Conservation (phyloP, 768 basidiomycete species). For the Mycena epipterygia region DNA sequence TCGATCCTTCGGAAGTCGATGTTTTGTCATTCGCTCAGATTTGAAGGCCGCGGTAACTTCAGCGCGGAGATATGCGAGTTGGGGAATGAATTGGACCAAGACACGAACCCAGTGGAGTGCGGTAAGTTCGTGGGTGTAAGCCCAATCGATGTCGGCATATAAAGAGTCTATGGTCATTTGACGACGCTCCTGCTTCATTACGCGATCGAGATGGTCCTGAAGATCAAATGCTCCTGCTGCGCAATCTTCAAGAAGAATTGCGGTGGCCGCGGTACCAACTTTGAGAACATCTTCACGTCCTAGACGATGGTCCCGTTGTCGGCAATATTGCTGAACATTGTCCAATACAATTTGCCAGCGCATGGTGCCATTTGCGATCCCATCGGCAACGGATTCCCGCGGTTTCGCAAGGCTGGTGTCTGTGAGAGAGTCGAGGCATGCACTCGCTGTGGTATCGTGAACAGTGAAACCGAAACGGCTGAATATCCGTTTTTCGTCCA, state of each 20-base stretch:
- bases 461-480: conserved; percentile 39
- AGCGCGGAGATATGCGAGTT: conserved; percentile 26
- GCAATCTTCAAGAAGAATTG: conserved; percentile 2
- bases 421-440: conserved; percentile 36
- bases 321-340: conserved; percentile 16
- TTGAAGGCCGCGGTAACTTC: conserved; percentile 35
- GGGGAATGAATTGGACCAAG: conserved; percentile 39
- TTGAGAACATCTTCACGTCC: conserved; percentile 34
- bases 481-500: conserved; percentile 39
- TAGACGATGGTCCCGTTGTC: conserved; percentile 36
- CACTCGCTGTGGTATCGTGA: conserved; percentile 34
- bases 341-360: conserved; percentile 6
- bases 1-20: conserved; percentile 34
- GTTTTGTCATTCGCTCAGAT: conserved; percentile 31
- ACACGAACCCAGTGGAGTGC: conserved; percentile 40
- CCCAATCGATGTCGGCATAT: conserved; percentile 32
- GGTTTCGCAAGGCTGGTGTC: conserved; percentile 25
- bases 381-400: conserved; percentile 15
- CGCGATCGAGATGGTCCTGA: conserved; percentile 14
- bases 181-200: conserved; percentile 30
- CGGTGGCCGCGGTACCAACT: conserved; percentile 40
- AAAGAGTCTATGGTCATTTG: conserved; percentile 35
- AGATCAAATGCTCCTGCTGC: background rate
- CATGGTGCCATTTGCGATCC: conserved; percentile 5
- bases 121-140: conserved; percentile 28